phyloP scores from a whole-genome alignment of 1,284 basidiomycete species.

The Leccinum colubrinum region DNA sequence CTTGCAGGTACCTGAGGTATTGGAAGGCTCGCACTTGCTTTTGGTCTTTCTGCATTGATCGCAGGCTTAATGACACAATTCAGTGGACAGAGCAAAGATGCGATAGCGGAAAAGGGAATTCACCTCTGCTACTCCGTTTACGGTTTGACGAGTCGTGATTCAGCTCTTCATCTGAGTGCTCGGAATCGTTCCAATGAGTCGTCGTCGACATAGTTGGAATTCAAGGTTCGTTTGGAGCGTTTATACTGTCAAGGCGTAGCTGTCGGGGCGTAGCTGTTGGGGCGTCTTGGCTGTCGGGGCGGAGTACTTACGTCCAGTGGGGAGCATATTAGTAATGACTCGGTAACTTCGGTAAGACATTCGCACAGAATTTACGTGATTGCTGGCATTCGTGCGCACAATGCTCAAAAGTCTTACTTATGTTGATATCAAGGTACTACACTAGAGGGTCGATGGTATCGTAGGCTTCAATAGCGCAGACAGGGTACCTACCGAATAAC shows the following conservation, averaged over 20 bases:
- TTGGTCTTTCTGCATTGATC: constrained; percentile 86
- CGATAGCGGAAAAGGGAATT: constrained; percentile 8
- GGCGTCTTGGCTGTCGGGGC: background rate
- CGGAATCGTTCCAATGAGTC: constrained; percentile 48
- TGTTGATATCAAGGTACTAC: background rate
- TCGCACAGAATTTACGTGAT: background rate
- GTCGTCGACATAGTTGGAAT: constrained; percentile 31
- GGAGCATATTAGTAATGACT: background rate
- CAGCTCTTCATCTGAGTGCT: constrained; percentile 57
- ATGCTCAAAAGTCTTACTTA: background rate
- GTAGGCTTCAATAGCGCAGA: background rate
- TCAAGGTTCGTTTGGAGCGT: constrained; percentile 22
- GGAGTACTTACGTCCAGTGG: too few relatives aligned
- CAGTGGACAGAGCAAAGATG: background rate
- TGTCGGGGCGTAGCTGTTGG: background rate
- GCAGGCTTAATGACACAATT: constrained; percentile 54
- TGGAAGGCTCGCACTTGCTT: constrained; percentile 76
- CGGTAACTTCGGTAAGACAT: background rate
- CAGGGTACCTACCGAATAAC: background rate
- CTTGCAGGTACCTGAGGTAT: constrained; percentile 55
- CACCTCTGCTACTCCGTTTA: constrained; percentile 72
- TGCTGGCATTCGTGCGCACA: background rate
- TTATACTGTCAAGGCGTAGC: background rate
- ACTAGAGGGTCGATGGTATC: background rate
- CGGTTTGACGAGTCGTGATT: constrained; percentile 42